Base-by-base conservation (phyloP, 169 alveolate species). In the Amoebophrya sp. region DNA sequence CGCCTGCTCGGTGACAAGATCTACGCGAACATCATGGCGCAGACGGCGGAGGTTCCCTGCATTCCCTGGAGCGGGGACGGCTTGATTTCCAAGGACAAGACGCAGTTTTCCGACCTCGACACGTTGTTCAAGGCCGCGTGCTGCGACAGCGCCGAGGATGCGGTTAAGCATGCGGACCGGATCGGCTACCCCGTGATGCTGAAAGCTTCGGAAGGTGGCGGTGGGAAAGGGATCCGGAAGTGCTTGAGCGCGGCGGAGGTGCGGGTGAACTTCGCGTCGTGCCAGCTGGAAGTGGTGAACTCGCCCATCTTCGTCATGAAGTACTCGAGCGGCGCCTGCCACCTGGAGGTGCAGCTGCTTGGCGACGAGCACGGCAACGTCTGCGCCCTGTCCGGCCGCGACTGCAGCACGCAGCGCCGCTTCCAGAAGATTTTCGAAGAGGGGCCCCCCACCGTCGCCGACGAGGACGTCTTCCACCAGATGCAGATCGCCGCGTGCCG, bases 121-220 rank as follows among this genome's bases (percentile, higher is more conserved):
- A 91, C 88, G 48, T 58, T 92, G 39, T 94, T 94, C 58, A 91
- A 92, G 43, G 89, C 91, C 0, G 94, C 94, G 7, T 93, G 96
- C 0, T 93, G 94, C 43, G 92, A 93, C 38, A 93, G 93, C n/a
- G 93, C 93, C 50, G 96, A 95, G 88, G 98, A 95, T 48, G 96
- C 97, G 91, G 93, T 92, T 41, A 94, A 92, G 70, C 95, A 94
- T 41, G 96, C 98, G 40, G 94, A 95, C 38, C 92, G 97, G 78
- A 97, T 97, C 50, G 99, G 99, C n/a, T 97, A 94, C 91, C 99
- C 99, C 23, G 96, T 97, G 90, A 97, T 97, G 98, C 95, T 97
- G 69, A 97, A 97, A 92, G 99, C 99, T 45, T 95, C 98, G 16
- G 98, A 97, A 92, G 99, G 99, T 26, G 99, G 99, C 29, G 99